Base-by-base conservation (phyloP, 2,329 filamentous ascomycete species). In the Diaporthe destruens region DNA sequence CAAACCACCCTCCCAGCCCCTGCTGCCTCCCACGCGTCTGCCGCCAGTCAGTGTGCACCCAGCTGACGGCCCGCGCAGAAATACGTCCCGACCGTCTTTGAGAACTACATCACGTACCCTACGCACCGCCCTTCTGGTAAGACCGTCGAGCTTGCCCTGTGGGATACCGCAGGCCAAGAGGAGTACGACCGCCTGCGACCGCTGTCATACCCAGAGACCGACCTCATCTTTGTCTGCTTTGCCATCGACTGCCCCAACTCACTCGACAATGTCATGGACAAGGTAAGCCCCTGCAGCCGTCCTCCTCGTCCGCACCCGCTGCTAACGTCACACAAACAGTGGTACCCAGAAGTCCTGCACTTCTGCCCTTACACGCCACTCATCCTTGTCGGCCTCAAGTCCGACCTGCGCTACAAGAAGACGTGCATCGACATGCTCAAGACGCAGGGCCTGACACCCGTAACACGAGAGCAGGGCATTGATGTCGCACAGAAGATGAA, bases 101-200 rank as follows among this genome's bases (percentile, higher is more conserved):
- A 99, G 81, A 99, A 99, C 87, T 99, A 99, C 89, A 98, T 99
- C 85, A 98, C 96, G 70, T 96, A 98, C 83, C 97, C 96, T 72
- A 93, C 92, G 74, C 96, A 99, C 84, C 90, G 91, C 76, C 90
- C 91, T 56, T 94, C 93, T 16, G 95, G 96, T 80, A 98, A 98
- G 88, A 95, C 93, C 72, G 95, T 99, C 77, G 96, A 99, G 85
- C 90, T 99, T 74, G 96, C 96, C 53, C 89, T 99, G 68, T 99
- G 96, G 96, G 96, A 99, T 84, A 99, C 96, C 36, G 96, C 96
- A 78, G 96, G 96, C 51, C 96, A 99, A 84, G 96, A 99, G 84
- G 96, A 98, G 85, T 99, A 99, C 82, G 96, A 99, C 87, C 92
- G 96, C 78, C 87, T 99, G 81, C 92, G 96, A 77, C 96, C 96